Base-by-base conservation (phyloP, 1,139 yeast species). In the Diutina sp. region DNA sequence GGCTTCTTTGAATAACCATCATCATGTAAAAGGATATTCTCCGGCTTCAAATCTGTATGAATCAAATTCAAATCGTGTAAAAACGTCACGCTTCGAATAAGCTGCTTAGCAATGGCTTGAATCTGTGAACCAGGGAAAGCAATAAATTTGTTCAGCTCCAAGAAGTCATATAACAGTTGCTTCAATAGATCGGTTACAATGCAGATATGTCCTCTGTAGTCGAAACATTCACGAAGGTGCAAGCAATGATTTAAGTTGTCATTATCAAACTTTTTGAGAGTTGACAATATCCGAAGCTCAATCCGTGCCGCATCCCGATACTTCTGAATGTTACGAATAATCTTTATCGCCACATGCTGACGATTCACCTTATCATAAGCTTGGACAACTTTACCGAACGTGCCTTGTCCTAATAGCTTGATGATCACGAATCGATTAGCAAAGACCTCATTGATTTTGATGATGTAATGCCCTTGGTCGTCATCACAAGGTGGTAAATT, bases 1-100 rank as follows among this genome's bases (percentile, higher is more conserved):
- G 63, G 65, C 58, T 74, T 75, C 59, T 72, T 71, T 18, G 62
- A 61, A 61, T 66, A 80, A 1, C 77, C 68, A 63, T 80, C 86
- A 63, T 85, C 87, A 58, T 85, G 82, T 46, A 95, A 74, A 51
- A 95, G 70, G 54, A 93, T 88, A 68, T 95, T 95, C 68, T 95
- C 99, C 0, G 99, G 99, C 68, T 90, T 90, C 62, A 90, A 74
- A 68, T 95, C 99, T 0, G 99, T 95, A 69, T 95, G 99, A 56
- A 95, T 90, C 58, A 95, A 77, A 58, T 87, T 88, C 65, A 93
- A 74, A 65, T 89, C 96, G 69, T 93, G 99, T 58, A 95, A 73
- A 66, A 87, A 93, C 1, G 95, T 87, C 46, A 93, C 96, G 1
- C 95, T 85, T 60, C 91, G 77, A 41, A 95, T 78, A 58, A 95